Evolutionary conservation across 2,329 filamentous ascomycete genomes (phyloP).

Genomic region (Ophiostoma pallidulum): DNA sequence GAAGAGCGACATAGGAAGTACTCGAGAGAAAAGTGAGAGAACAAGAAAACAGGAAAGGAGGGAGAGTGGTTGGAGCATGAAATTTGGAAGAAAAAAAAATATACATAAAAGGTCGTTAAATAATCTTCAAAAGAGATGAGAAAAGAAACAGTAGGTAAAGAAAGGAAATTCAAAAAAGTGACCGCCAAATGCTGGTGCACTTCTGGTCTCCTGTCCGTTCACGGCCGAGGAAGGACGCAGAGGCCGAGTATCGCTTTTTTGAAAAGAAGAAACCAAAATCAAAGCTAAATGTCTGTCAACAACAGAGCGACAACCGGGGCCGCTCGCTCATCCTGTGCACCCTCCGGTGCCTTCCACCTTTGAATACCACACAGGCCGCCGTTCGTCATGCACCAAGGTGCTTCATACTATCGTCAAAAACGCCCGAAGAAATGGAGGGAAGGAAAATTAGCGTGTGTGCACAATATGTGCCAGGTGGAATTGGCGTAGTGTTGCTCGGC

Average conservation of each 20-base stretch:
- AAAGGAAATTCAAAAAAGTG: background rate
- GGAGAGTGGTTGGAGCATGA: background rate
- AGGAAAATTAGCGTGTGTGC: background rate
- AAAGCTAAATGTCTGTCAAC: slow-evolving; percentile 4
- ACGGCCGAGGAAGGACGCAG: too few species aligned
- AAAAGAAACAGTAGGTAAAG: background rate
- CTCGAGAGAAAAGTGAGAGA: background rate
- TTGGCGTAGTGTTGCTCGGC: too few species aligned
- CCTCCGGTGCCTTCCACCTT: background rate
- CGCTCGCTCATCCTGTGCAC: background rate
- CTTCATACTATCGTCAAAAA: slow-evolving; percentile 15
- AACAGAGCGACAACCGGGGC: background rate
- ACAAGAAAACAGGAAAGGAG: background rate
- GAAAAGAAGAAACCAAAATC: background rate
- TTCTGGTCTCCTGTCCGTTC: background rate
- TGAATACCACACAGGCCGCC: background rate
- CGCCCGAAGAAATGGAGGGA: slow-evolving; percentile 2
- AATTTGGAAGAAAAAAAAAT: background rate
- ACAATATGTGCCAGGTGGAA: background rate
- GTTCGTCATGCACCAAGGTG: slow-evolving; percentile 11
- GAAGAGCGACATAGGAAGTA: background rate
- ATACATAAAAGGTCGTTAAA: slow-evolving; percentile 13
- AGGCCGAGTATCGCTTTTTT: slow-evolving; percentile 1
- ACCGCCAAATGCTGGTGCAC: slow-evolving; percentile 3
- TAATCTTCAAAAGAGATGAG: background rate